phyloP scores from a whole-genome alignment of 2,329 filamentous ascomycete species.

The Cylindrodendrum hubeiense region DNA sequence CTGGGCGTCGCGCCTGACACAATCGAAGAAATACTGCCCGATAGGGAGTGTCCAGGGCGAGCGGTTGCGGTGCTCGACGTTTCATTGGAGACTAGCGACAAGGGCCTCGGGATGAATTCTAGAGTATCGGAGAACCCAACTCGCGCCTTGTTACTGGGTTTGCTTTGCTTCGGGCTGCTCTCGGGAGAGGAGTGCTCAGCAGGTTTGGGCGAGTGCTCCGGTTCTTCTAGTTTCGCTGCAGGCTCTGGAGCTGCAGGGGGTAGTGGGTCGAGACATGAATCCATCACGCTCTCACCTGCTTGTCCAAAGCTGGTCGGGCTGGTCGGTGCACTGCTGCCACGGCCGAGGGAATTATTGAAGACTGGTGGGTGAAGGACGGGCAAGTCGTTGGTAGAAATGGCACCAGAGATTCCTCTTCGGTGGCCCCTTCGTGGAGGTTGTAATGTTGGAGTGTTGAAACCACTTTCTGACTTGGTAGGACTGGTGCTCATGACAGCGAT shows the following conservation, averaged over 20 bases:
- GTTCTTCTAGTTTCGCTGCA: constrained; percentile 11
- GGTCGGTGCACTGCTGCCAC: constrained; percentile 73
- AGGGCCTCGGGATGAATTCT: constrained; percentile 84
- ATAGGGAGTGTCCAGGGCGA: constrained; percentile 77
- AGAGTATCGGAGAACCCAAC: constrained; percentile 89
- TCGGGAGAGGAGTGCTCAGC: constrained; percentile 16
- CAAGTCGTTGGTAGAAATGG: constrained; percentile 87
- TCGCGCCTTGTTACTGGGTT: constrained; percentile 65
- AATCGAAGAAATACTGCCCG: constrained; percentile 84
- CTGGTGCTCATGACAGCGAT: constrained; percentile 76
- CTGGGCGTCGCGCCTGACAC: constrained; percentile 67
- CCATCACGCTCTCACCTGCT: constrained; percentile 35
- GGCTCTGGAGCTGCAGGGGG: constrained; percentile 16
- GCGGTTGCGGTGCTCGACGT: constrained; percentile 82
- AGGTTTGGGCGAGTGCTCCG: constrained; percentile 2
- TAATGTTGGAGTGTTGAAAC: constrained; percentile 68
- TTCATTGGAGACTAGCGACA: constrained; percentile 88
- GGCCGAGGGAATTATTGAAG: constrained; percentile 62
- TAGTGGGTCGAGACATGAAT: constrained; percentile 29
- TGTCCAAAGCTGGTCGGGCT: constrained; percentile 65
- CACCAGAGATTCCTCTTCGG: constrained; percentile 77
- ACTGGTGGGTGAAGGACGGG: constrained; percentile 72
- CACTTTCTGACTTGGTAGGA: constrained; percentile 73
- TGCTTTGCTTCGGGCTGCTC: constrained; percentile 43
- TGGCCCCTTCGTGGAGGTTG: constrained; percentile 73